Evolutionary conservation across 2,329 filamentous ascomycete genomes (phyloP), one percentile per base, ranked within the genome.

Genomic region (Ophiostoma ulmi): DNA sequence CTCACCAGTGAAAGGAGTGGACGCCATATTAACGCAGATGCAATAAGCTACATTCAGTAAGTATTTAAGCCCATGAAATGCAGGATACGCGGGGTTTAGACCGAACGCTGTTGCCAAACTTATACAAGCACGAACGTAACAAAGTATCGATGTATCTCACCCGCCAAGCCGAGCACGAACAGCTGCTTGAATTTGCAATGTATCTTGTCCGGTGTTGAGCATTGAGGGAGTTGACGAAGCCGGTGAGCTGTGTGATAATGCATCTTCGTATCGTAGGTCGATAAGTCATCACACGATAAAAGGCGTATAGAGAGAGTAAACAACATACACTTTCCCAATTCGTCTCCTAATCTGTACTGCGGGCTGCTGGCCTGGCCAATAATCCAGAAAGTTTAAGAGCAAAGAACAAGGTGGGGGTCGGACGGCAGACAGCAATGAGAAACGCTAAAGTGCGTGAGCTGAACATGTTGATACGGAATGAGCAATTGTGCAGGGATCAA

Each of bases 121-220:
- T 61, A 26, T 44, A 44, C 41, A 38, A 38, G 41, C 7, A 55
- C 14, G 14, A 22, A 55, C 13, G 20, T 55, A 44, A 13, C 41
- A 13, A 44, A 17, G 41, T 44, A 44, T 5, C 52, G 11, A 55
- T 7, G 52, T 58, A 58, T 26, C 52, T 26, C 20, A n/a, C 26
- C 61, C 61, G 61, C 61, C 61, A 64, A 38, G 61, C 61, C 61
- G 61, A 64, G 31, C 31, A 64, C 61, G 61, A 38, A 35, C 35
- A 36, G 17, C 58, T 63, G 26, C 35, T 14, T 35, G 58, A 63
- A 10, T 17, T 20, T 63, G 26, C 22, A 7, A 11, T 11, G 10
- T 35, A 20, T 13, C 8, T 22, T 31, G 5, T 22, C 2, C 10
- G 13, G 10, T 61, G 55, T 3, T 13, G 55, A 31, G 55, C 13